Evolutionary conservation across 495 filamentous ascomycete species (phyloP).

Genomic region (Aspergillus diversus): DNA sequence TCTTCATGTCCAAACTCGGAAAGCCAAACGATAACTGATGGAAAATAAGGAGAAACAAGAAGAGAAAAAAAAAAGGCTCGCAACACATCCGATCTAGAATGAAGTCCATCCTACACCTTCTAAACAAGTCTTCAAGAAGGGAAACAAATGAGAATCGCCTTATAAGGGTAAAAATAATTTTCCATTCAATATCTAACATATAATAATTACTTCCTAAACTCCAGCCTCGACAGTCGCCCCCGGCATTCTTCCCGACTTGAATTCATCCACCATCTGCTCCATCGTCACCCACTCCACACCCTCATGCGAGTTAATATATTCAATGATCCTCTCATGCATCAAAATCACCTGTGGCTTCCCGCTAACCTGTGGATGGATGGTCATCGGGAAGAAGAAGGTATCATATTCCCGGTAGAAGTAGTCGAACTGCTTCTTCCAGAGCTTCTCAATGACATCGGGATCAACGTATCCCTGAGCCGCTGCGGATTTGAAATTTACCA

Average conservation of each 20-base stretch:
- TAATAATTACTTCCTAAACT: neutral
- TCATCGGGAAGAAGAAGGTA: slow-evolving; percentile 60
- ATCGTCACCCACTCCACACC: slow-evolving; percentile 52
- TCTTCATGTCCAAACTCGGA: neutral
- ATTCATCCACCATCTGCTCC: slow-evolving; percentile 35
- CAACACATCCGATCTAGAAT: neutral
- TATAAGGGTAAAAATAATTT: neutral
- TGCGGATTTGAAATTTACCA: neutral
- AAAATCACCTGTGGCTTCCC: slow-evolving; percentile 65
- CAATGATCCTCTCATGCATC: slow-evolving; percentile 60
- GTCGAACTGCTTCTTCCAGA: slow-evolving; percentile 64
- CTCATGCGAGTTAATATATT: slow-evolving; percentile 50
- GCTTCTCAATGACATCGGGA: slow-evolving; percentile 55
- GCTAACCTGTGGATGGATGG: slow-evolving; percentile 63
- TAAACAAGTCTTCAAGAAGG: neutral
- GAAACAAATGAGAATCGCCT: neutral
- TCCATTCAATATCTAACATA: too few relatives aligned
- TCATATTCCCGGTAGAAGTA: slow-evolving; percentile 65
- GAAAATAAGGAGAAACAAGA: too few relatives aligned
- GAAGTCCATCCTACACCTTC: neutral
- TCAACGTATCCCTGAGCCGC: slow-evolving; percentile 58
- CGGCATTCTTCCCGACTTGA: slow-evolving; percentile 11
- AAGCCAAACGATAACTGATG: neutral
- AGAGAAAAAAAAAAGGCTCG: neutral
- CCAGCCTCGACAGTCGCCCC: slow-evolving; percentile 29